Evolutionary conservation across 2,329 filamentous ascomycete species (phyloP).

Genomic region (Aotearoamyces nothofagi): DNA sequence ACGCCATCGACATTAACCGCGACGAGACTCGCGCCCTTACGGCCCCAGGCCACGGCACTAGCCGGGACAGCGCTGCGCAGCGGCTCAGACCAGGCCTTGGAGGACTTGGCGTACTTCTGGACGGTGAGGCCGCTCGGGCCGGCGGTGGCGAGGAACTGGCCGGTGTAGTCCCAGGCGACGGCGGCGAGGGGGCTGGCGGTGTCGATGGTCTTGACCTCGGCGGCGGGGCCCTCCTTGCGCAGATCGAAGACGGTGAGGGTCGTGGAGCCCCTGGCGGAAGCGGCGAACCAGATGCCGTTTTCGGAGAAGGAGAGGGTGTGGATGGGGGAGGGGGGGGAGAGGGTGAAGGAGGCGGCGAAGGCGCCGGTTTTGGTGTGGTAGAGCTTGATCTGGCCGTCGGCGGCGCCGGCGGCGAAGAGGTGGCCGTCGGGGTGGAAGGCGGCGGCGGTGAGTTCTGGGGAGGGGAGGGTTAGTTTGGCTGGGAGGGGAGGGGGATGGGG

Average conservation of each 20-base stretch:
- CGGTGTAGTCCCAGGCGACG: conserved; percentile 85
- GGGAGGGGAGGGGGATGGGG: background rate
- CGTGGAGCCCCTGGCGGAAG: conserved; percentile 61
- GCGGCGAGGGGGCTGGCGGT: conserved; percentile 63
- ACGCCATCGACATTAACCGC: conserved; percentile 61
- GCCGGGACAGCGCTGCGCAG: conserved; percentile 62
- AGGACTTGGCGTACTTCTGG: conserved; percentile 75
- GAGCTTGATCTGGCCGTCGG: conserved; percentile 68
- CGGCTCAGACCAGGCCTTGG: conserved; percentile 81
- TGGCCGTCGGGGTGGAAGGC: conserved; percentile 97
- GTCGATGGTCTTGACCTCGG: conserved; percentile 71
- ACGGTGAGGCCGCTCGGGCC: conserved; percentile 72
- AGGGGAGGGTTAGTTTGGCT: conserved; percentile 6
- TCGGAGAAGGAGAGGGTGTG: conserved; percentile 78
- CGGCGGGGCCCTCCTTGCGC: conserved; percentile 74
- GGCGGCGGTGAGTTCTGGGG: conserved; percentile 39
- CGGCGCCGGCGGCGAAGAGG: conserved; percentile 73
- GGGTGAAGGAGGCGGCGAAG: conserved; percentile 59
- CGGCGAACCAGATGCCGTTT: conserved; percentile 92
- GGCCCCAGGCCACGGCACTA: conserved; percentile 64
- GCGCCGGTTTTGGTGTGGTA: conserved; percentile 74
- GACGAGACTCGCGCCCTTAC: conserved; percentile 57
- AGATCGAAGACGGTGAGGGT: conserved; percentile 82
- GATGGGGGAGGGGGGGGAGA: conserved; percentile 56
- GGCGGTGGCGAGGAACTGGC: conserved; percentile 76